These are phyloP conservation scores for Lobosporangium transversale DNA, from an alignment of 192 early-diverging fungal genomes.

Conservation along the genomic window DNA sequence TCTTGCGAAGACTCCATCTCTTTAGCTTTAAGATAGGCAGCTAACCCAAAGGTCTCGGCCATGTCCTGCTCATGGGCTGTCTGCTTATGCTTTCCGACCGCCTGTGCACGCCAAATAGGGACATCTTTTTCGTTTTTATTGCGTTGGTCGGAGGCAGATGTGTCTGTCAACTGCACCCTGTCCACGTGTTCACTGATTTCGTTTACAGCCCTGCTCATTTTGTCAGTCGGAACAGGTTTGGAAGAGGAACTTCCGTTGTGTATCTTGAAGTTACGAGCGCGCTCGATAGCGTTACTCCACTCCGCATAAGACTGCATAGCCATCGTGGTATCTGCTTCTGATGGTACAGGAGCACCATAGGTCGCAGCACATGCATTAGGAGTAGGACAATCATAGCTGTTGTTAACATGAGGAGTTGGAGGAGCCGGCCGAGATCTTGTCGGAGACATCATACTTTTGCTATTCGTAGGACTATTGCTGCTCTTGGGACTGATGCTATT, in stretches of 20 bases:
- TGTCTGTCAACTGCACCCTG: constrained; percentile 27
- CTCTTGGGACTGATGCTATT: no score
- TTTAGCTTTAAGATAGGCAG: constrained; percentile 44
- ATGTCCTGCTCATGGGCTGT: constrained; percentile 46
- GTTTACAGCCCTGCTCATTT: constrained; percentile 4
- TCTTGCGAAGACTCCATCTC: constrained; percentile 47
- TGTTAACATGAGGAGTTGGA: no score
- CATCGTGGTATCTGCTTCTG: neutral
- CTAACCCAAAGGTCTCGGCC: constrained; percentile 50
- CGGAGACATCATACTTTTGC: no score
- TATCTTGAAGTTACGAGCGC: constrained; percentile 31
- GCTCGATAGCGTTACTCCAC: constrained; percentile 2
- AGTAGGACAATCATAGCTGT: constrained; percentile 8
- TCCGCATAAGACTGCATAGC: neutral
- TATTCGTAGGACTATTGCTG: no score
- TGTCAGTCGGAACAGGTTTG: neutral
- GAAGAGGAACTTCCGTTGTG: constrained; percentile 22
- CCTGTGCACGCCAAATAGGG: constrained; percentile 48
- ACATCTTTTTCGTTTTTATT: neutral
- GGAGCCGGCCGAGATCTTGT: no score
- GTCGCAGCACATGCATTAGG: constrained; percentile 6
- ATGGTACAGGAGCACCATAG: no score
- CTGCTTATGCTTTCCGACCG: constrained; percentile 45
- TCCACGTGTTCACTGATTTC: constrained; percentile 39
- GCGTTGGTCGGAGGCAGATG: neutral